Evolutionary conservation across 1,284 basidiomycete genomes (phyloP).

Genomic region (Xanthoconium separans): DNA sequence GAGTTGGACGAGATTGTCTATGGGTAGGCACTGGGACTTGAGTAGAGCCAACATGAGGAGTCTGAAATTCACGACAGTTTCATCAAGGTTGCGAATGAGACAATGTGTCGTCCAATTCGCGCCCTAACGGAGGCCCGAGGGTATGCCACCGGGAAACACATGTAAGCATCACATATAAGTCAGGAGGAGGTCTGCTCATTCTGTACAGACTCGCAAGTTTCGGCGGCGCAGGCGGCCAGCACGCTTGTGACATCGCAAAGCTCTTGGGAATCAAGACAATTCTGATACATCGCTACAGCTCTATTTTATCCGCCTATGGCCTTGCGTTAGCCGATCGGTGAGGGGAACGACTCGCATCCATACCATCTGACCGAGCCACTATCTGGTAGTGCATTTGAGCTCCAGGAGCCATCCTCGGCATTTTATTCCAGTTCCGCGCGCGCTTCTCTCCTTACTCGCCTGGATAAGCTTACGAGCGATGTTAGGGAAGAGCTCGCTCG

Average conservation of each 20-base stretch:
- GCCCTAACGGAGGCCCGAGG: slow-evolving; percentile 90
- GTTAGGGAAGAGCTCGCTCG: slow-evolving; percentile 65
- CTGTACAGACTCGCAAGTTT: slow-evolving; percentile 68
- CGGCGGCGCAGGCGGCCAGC: slow-evolving; percentile 82
- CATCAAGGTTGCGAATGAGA: slow-evolving; percentile 92
- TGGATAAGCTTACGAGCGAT: slow-evolving; percentile 66
- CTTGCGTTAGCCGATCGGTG: slow-evolving; percentile 79
- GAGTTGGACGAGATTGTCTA: slow-evolving; percentile 87
- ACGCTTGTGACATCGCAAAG: slow-evolving; percentile 73
- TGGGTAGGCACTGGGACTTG: slow-evolving; percentile 48
- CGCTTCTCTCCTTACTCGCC: slow-evolving; percentile 53
- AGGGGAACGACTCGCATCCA: slow-evolving; percentile 14
- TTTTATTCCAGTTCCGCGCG: slow-evolving; percentile 63
- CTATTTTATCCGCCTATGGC: slow-evolving; percentile 78
- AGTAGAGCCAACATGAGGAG: background rate
- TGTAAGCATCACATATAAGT: slow-evolving; percentile 37
- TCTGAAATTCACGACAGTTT: slow-evolving; percentile 49
- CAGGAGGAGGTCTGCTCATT: background rate
- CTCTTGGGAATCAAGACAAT: slow-evolving; percentile 71
- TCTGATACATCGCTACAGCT: slow-evolving; percentile 73
- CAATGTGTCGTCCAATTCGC: slow-evolving; percentile 91
- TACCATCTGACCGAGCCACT: background rate
- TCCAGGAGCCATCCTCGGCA: slow-evolving; percentile 84
- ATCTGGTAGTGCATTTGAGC: slow-evolving; percentile 68
- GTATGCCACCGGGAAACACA: slow-evolving; percentile 80